Conservation (phyloP, 1,284 basidiomycete genomes). For the Hortiboletus rubellus region DNA sequence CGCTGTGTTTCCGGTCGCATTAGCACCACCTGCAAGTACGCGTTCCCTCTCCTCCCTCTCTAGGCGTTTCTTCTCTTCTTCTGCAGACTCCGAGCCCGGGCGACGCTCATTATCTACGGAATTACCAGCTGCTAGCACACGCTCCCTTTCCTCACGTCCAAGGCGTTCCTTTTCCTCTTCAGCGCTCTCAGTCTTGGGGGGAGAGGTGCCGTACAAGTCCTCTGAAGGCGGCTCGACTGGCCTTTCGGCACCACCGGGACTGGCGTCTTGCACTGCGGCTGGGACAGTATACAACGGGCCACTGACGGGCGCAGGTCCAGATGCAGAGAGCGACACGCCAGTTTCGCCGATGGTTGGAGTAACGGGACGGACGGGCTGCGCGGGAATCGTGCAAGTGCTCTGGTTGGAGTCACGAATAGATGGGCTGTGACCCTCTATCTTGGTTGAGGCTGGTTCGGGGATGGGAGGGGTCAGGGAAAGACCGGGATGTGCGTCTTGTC, state of each 20-base stretch:
- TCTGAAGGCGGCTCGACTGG: constrained; percentile 26
- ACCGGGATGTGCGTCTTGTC: constrained; percentile 32
- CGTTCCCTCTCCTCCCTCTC: constrained; percentile 66
- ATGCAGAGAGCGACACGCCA: constrained; percentile 49
- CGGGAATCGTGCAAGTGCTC: constrained; percentile 52
- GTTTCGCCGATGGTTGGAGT: constrained; percentile 66
- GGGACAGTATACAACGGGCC: constrained; percentile 60
- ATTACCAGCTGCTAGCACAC: constrained; percentile 31
- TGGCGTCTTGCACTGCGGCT: constrained; percentile 37
- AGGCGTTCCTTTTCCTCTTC: constrained; percentile 57
- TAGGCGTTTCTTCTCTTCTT: constrained; percentile 67
- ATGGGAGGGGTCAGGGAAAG: constrained; percentile 46
- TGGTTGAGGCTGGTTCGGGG: constrained; percentile 11
- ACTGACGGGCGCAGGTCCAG: constrained; percentile 62
- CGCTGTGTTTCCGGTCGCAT: not conserved
- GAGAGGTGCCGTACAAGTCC: constrained; percentile 35
- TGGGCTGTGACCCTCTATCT: not conserved
- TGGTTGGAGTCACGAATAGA: constrained; percentile 44
- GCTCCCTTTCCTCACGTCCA: constrained; percentile 39
- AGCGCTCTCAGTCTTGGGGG: constrained; percentile 38
- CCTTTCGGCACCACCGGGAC: constrained; percentile 16
- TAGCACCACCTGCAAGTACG: constrained; percentile 40
- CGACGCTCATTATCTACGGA: constrained; percentile 12
- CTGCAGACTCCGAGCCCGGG: constrained; percentile 48
- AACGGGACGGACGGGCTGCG: constrained; percentile 33